Conservation (phyloP, 2,329 filamentous ascomycete species). For the Proliferodiscus dingleyae region DNA sequence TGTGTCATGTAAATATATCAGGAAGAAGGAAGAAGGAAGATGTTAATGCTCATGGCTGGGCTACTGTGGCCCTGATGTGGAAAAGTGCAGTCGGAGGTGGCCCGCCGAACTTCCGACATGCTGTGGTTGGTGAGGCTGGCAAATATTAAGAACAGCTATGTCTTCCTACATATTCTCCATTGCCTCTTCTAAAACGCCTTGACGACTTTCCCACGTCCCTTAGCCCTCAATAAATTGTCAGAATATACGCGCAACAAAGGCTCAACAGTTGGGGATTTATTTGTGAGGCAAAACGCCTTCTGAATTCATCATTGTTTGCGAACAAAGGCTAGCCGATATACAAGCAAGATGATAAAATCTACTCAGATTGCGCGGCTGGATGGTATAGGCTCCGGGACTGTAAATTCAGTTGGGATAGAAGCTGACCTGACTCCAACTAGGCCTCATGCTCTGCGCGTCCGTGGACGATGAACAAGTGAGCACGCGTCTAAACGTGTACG, state of each 20-base stretch:
- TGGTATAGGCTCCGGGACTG: conserved; percentile 49
- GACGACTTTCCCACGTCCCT: not conserved
- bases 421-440: conserved; percentile 41
- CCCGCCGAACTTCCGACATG: no score
- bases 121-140: not conserved
- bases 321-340: conserved; percentile 3
- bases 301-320: not conserved
- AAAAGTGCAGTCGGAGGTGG: no score
- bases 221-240: not conserved
- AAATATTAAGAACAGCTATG: not conserved
- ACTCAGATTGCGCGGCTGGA: conserved; percentile 94
- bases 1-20: no score
- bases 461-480: conserved; percentile 80
- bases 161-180: not conserved
- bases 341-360: conserved; percentile 61
- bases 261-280: not conserved
- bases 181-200: not conserved
- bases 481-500: not conserved
- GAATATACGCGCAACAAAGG: not conserved
- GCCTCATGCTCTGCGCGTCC: conserved; percentile 90
- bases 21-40: no score
- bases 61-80: no score
- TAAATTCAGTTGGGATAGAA: not conserved
- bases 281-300: not conserved
- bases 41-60: no score